Evolutionary conservation across 2,329 filamentous ascomycete genomes (phyloP).

Genomic region (Juglanconis oblonga): DNA sequence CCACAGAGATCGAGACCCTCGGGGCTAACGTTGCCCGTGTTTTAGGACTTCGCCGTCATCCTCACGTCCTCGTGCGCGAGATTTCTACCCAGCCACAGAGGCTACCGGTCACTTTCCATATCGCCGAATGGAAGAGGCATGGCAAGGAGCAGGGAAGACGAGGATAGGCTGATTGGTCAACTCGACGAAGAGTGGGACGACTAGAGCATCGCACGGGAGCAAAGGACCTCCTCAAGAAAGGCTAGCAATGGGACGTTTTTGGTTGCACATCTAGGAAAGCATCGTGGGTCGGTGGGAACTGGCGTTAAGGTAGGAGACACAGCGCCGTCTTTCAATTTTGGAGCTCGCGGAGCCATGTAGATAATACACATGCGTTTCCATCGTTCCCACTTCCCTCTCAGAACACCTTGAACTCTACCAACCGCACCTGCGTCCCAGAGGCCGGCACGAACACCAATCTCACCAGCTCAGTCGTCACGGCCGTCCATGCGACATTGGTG

Average conservation of each 20-base stretch:
- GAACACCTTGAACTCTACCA: conserved; percentile 37
- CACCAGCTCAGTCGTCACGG: conserved; percentile 24
- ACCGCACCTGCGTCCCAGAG: conserved; percentile 28
- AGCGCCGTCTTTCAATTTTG: conserved; percentile 1
- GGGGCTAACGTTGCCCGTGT: conserved; percentile 9
- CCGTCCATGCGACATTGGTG: conserved; percentile 30
- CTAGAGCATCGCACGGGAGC: conserved; percentile 27
- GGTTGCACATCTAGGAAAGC: neutral
- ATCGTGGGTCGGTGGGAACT: neutral
- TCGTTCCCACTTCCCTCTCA: neutral
- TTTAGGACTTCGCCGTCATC: conserved; percentile 64
- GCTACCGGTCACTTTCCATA: conserved; percentile 63
- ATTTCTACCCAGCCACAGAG: conserved; percentile 60
- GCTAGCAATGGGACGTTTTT: neutral
- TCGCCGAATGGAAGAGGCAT: conserved; percentile 46
- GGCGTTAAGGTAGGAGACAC: conserved; percentile 14
- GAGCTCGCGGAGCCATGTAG: conserved; percentile 4
- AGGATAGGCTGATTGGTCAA: conserved; percentile 93
- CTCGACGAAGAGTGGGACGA: conserved; percentile 98
- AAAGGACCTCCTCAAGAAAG: neutral
- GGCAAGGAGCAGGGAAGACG: conserved; percentile 63
- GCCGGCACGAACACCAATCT: conserved; percentile 32
- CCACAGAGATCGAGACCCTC: neutral
- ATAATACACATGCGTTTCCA: neutral
- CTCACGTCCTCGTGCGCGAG: conserved; percentile 67